phyloP scores from a whole-genome alignment of 371 early-diverging fungal genomes.

The Rhizopus arrhizus region DNA sequence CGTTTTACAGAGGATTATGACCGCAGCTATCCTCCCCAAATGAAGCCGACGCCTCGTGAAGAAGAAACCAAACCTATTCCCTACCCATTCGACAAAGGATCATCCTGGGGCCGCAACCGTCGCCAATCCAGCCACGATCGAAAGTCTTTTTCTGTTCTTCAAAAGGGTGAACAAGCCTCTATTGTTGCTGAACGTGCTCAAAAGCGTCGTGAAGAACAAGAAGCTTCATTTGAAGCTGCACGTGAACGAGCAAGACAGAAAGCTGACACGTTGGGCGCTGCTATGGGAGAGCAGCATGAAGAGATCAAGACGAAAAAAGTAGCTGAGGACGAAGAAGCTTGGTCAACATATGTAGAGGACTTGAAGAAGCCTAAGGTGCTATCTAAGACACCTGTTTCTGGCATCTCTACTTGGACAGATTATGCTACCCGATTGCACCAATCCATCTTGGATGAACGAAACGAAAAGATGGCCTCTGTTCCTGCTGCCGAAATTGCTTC shows the following conservation, averaged over 20 bases:
- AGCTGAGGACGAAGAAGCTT: background rate
- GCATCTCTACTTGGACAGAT: background rate
- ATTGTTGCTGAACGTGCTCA: slow-evolving; percentile 54
- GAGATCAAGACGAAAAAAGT: slow-evolving; percentile 2
- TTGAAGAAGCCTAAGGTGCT: background rate
- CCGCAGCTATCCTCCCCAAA: slow-evolving; percentile 45
- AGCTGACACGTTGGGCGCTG: slow-evolving; percentile 35
- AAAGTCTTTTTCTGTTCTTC: slow-evolving; percentile 20
- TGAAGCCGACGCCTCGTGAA: slow-evolving; percentile 16
- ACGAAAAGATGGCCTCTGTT: too few species aligned
- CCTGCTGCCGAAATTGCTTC: too few species aligned
- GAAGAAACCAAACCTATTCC: background rate
- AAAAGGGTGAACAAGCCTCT: slow-evolving; percentile 31
- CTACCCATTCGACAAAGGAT: background rate
- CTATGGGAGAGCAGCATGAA: slow-evolving; percentile 2
- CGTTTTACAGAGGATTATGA: slow-evolving; percentile 56
- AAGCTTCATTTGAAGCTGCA: slow-evolving; percentile 49
- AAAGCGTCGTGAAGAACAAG: slow-evolving; percentile 50
- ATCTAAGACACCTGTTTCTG: background rate
- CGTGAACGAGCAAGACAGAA: slow-evolving; percentile 51
- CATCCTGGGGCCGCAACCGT: slow-evolving; percentile 25
- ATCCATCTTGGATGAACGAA: too few species aligned
- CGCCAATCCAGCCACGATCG: slow-evolving; percentile 30
- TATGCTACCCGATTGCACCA: background rate
- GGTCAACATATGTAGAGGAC: slow-evolving; percentile 7